Percentiles rank a stretch among this genome's conserved stretches.
These are phyloP conservation scores for Piper longum DNA, from an alignment of 164 flowering plant genomes.

Conservation along the genomic window DNA sequence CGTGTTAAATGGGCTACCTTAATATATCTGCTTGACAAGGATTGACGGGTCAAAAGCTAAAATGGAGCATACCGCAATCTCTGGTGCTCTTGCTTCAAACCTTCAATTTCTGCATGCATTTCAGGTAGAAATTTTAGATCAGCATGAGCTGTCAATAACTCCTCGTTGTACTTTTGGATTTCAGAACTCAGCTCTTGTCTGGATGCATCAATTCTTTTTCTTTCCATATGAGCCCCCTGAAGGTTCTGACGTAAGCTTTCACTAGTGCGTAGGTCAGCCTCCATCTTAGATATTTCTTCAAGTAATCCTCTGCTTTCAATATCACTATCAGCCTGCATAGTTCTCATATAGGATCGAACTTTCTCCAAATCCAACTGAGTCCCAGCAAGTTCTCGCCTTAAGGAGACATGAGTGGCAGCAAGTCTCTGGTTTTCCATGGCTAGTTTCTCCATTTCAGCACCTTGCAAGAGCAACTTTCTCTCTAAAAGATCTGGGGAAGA, in stretches of 20 bases:
- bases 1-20: no score
- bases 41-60: neutral
- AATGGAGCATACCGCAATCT: slow-evolving; percentile 48
- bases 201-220: slow-evolving; percentile 33
- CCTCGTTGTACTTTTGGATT: slow-evolving; percentile 35
- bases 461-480: slow-evolving; percentile 40
- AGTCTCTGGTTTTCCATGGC: slow-evolving; percentile 55
- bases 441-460: slow-evolving; percentile 55
- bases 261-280: slow-evolving; percentile 44
- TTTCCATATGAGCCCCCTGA: slow-evolving; percentile 58
- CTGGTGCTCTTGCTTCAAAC: slow-evolving; percentile 55
- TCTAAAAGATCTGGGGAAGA: slow-evolving; percentile 33
- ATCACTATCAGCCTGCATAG: slow-evolving; percentile 68
- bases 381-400: slow-evolving; percentile 48
- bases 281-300: slow-evolving; percentile 67
- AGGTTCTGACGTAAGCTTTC: slow-evolving; percentile 49
- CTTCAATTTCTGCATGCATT: slow-evolving; percentile 49
- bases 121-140: slow-evolving; percentile 43
- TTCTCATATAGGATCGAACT: slow-evolving; percentile 47
- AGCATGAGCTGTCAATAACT: slow-evolving; percentile 34
- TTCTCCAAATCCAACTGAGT: slow-evolving; percentile 45
- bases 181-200: slow-evolving; percentile 42
- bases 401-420: slow-evolving; percentile 36
- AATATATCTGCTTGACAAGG: neutral
- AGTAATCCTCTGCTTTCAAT: slow-evolving; percentile 52